Conservation (phyloP, 2,329 filamentous ascomycete species). For the Botryotinia calthae region DNA sequence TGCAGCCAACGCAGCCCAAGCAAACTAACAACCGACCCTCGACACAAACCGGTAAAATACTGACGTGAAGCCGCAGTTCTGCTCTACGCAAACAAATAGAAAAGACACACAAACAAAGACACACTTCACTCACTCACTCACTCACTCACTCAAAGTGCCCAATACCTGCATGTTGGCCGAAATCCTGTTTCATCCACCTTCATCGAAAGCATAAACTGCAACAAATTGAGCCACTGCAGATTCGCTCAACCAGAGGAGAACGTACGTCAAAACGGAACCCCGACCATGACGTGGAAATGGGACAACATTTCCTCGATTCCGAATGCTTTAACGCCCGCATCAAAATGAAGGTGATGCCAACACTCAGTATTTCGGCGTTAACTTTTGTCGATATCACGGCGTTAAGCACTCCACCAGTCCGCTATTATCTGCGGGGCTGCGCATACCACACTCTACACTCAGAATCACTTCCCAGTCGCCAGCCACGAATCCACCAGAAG, state of each 20-base stretch:
- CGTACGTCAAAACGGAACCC: background rate
- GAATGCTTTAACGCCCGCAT: background rate
- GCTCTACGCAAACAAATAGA: background rate
- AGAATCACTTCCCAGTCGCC: background rate
- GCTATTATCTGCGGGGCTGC: background rate
- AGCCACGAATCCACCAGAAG: background rate
- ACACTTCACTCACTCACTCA: too few relatives aligned
- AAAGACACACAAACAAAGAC: background rate
- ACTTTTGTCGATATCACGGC: background rate
- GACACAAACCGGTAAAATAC: background rate
- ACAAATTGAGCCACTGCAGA: background rate
- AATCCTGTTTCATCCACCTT: background rate
- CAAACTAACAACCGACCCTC: background rate
- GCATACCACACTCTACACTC: background rate
- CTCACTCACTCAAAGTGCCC: background rate
- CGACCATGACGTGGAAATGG: background rate
- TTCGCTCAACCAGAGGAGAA: background rate
- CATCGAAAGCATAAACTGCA: background rate
- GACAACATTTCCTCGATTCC: background rate
- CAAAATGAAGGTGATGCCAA: background rate
- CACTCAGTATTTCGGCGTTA: slow-evolving; percentile 8
- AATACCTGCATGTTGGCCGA: background rate
- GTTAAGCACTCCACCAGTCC: background rate
- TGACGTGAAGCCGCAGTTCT: background rate
- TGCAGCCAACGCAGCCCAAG: too few relatives aligned